These are phyloP conservation scores for Sphagnum tenellum DNA, from an alignment of 225 moss, liverwort and hornwort species.

Conservation along the genomic window DNA sequence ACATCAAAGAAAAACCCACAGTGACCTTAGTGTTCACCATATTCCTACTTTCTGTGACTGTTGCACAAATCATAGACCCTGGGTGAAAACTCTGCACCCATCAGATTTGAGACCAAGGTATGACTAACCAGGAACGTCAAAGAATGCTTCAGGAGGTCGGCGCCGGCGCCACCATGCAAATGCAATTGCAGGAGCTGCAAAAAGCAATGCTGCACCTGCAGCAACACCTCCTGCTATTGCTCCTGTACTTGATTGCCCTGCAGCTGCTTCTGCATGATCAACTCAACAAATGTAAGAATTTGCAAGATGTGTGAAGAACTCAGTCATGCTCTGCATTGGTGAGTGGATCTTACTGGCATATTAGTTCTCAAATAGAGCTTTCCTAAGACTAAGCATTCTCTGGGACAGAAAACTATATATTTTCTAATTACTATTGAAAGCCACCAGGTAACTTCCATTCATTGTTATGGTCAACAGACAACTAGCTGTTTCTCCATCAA, in stretches of 20 bases:
- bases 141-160: constrained; percentile 45
- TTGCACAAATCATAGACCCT: not conserved
- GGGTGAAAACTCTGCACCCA: no score
- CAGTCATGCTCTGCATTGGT: no score
- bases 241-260: constrained; percentile 28
- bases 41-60: not conserved
- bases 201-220: constrained; percentile 49
- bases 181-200: constrained; percentile 52
- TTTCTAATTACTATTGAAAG: no score
- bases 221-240: constrained; percentile 59
- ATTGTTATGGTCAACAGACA: no score
- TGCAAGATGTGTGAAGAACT: no score
- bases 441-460: no score
- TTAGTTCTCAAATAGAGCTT: no score
- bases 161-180: constrained; percentile 62
- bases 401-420: no score
- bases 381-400: no score
- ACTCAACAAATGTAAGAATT: not conserved
- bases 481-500: no score
- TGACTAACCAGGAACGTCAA: constrained; percentile 44
- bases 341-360: no score
- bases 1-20: not conserved
- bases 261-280: not conserved
- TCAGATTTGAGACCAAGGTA: not conserved
- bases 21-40: not conserved